A percentile compares a stretch with the other conserved stretches of the same genome.
phyloP scores from a whole-genome alignment of 352 stramenopile genomes.

The Globisporangium orthogonon region DNA sequence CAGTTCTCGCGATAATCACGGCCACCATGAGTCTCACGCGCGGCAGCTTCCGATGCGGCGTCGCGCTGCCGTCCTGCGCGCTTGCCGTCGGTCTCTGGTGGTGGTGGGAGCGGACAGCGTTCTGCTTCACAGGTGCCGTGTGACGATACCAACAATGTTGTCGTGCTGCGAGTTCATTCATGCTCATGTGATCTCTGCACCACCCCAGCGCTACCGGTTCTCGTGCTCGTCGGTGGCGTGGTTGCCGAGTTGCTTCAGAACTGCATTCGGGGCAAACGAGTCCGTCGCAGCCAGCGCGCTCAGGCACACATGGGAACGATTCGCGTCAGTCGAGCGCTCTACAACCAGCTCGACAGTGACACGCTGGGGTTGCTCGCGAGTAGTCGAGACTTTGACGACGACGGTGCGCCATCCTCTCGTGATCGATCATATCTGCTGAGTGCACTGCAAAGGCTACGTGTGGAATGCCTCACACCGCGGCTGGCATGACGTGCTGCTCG shows the following conservation, averaged over 20 bases:
- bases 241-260: slow-evolving; percentile 24
- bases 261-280: slow-evolving; percentile 8
- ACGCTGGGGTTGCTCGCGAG: slow-evolving; percentile 55
- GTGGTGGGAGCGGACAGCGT: not conserved
- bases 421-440: not conserved
- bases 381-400: slow-evolving; percentile 60
- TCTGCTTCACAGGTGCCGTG: slow-evolving; percentile 8
- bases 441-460: not conserved
- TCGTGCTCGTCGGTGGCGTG: slow-evolving; percentile 47
- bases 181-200: not conserved
- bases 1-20: not conserved
- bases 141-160: too few species aligned
- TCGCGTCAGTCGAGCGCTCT: slow-evolving; percentile 56
- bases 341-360: slow-evolving; percentile 60
- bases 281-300: not conserved
- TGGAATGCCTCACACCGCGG: not conserved
- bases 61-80: not conserved
- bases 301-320: slow-evolving; percentile 24
- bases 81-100: not conserved
- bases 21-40: slow-evolving; percentile 1
- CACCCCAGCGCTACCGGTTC: slow-evolving; percentile 34
- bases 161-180: not conserved
- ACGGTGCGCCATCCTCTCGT: not conserved
- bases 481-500: not conserved
- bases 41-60: not conserved